Evolutionary conservation across 148 eudicot genomes (phyloP).

Genomic region (Rhododendron kiyosumense): DNA sequence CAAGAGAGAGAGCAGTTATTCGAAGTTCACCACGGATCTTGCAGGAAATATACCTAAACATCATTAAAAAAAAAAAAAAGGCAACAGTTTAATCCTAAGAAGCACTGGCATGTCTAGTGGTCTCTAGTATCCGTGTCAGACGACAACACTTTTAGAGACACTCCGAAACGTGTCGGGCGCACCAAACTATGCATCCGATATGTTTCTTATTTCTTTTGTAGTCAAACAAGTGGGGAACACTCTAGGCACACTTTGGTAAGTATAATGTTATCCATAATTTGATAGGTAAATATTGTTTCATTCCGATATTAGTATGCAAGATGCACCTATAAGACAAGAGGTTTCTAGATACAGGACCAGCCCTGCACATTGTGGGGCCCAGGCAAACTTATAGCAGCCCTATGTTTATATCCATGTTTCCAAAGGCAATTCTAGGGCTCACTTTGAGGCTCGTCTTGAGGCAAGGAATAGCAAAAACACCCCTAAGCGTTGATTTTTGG

Average conservation of each 20-base stretch:
- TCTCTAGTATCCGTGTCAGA: background rate
- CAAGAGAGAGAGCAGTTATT: constrained; percentile 6
- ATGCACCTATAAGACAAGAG: background rate
- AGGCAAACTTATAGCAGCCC: background rate
- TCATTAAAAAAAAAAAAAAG: background rate
- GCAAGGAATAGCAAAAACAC: background rate
- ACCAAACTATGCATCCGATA: background rate
- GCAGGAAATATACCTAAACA: background rate
- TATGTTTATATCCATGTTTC: background rate
- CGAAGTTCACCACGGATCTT: background rate
- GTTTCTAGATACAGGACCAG: background rate
- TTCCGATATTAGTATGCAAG: background rate
- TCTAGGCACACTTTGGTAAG: background rate
- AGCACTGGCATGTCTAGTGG: background rate
- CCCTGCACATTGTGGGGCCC: background rate
- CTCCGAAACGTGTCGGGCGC: background rate
- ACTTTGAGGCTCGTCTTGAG: too few relatives aligned
- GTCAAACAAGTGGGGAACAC: background rate
- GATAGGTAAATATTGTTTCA: background rate
- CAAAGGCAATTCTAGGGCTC: background rate
- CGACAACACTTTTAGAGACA: background rate
- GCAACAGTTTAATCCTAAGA: background rate
- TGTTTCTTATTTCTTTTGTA: background rate
- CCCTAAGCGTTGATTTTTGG: background rate
- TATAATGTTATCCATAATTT: background rate